Conservation (phyloP, 208 protist species). For the Acanthamoeba lenticulata region DNA sequence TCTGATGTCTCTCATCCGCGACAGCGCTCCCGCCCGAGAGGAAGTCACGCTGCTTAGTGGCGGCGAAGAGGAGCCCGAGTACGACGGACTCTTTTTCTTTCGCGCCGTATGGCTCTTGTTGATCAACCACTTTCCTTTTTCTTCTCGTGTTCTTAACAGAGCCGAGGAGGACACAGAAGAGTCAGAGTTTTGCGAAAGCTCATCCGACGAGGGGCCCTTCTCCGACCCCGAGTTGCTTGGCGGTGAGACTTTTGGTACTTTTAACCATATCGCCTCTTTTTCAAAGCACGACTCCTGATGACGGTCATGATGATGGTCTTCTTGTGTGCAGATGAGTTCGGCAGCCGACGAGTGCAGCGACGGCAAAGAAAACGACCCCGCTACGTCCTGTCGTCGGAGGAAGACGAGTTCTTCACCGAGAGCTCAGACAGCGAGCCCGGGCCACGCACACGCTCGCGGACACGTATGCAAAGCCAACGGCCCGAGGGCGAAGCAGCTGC, state of each 20-base stretch:
- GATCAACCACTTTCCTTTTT: neutral
- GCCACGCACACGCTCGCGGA: neutral
- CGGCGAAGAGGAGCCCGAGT: slow-evolving; percentile 52
- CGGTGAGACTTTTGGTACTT: neutral
- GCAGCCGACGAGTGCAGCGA: neutral
- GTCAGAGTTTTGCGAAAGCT: slow-evolving; percentile 26
- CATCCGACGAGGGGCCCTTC: neutral
- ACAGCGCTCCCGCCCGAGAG: neutral
- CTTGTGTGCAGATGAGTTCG: neutral
- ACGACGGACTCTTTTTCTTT: too few relatives aligned
- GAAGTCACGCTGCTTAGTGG: neutral
- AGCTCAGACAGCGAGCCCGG: neutral
- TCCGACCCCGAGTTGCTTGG: neutral
- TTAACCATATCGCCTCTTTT: neutral
- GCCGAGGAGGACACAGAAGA: slow-evolving; percentile 34
- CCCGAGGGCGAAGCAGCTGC: neutral
- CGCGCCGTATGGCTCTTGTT: too few relatives aligned
- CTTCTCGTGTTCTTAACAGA: neutral
- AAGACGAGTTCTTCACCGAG: neutral
- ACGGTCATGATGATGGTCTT: neutral
- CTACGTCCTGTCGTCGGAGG: neutral
- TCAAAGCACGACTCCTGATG: neutral
- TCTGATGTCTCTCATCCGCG: neutral
- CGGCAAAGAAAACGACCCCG: neutral
- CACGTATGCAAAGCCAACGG: neutral